A percentile compares a stretch with the other conserved stretches of the same genome.
Conservation (phyloP, 345 rosid species). For the Psidium guajava region DNA sequence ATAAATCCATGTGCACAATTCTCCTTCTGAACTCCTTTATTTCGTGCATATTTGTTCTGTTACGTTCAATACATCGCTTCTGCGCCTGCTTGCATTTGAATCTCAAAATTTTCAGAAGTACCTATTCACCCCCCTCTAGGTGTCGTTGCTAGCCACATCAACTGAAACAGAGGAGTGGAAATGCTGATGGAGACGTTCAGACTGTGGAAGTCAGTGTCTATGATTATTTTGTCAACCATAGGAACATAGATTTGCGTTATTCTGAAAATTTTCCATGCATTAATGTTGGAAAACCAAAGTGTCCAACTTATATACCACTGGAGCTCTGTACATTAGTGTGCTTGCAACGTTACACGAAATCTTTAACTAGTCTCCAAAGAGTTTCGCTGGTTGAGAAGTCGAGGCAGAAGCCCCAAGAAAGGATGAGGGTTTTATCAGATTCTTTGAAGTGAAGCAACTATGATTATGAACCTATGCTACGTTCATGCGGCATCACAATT, state of each 20-base stretch:
- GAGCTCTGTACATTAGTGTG: conserved; percentile 81
- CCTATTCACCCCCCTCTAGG: too few species aligned
- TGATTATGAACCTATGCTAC: conserved; percentile 56
- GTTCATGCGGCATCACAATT: conserved; percentile 61
- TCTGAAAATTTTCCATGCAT: conserved; percentile 76
- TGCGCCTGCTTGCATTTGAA: too few species aligned
- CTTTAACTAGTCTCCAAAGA: conserved; percentile 60
- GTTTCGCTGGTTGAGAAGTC: conserved; percentile 81
- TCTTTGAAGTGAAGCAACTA: conserved; percentile 61
- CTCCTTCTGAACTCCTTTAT: too few species aligned
- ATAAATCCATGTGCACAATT: too few species aligned
- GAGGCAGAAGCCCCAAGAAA: conserved; percentile 87
- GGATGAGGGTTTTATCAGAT: conserved; percentile 58
- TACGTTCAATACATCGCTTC: too few species aligned
- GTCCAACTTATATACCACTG: conserved; percentile 69
- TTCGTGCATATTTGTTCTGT: too few species aligned
- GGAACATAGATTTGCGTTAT: conserved; percentile 40
- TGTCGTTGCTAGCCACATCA: too few species aligned
- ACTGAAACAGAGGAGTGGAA: conserved; percentile 24
- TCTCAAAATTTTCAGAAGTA: too few species aligned
- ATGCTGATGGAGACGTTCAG: conserved; percentile 34
- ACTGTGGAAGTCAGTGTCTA: conserved; percentile 45
- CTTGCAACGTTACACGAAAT: conserved; percentile 82
- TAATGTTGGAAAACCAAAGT: conserved; percentile 86
- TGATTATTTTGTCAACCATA: conserved; percentile 53